Evolutionary conservation across 805 yeast genomes (phyloP), one percentile per base, ranked within the genome.

Genomic region (Blastobotrys chiropterorum): DNA sequence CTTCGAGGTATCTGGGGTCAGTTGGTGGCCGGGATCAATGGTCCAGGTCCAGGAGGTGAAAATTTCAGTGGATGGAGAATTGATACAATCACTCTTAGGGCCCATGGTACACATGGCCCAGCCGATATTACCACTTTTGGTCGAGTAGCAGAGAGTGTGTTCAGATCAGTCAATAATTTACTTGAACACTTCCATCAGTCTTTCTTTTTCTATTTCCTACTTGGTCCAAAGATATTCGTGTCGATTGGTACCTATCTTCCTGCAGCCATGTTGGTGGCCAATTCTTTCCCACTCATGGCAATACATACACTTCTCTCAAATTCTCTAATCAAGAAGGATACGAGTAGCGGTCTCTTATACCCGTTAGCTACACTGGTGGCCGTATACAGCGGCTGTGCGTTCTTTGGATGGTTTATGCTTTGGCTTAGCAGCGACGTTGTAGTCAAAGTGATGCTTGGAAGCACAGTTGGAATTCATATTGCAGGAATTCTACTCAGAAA

Each of bases 151-250:
- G 99, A 94, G 68, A 88, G 95, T 2, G 73, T 85, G 6, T 83
- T 90, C 64, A 78, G 99, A 55, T 83, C 96, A 0, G 86, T 94
- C 38, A 94, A 94, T 71, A 94, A 94, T 65, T 74, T 94, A 59
- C 73, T 92, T 39, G 99, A 94, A 67, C 95, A 92, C 66, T 92
- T 92, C 69, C 99, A 94, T 68, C 99, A 94, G 69, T 88, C 97
- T 1, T 94, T 90, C 63, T 94, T 94, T 74, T 94, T 90, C 64
- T 94, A 92, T 70, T 75, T 92, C 58, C 66, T 94, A 69, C 68
- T 94, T 47, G 79, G 88, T 0, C 95, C 97, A 20, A 72, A 76
- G 52, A 67, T 77, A 53, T 94, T 94, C 71, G 96, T 94, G 15
- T 88, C 97, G 3, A 90, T 94, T 56, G 97, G 96, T 2, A 88